phyloP scores from a whole-genome alignment of 2,329 filamentous ascomycete genomes.

The Xylariomycetidae sp. region DNA sequence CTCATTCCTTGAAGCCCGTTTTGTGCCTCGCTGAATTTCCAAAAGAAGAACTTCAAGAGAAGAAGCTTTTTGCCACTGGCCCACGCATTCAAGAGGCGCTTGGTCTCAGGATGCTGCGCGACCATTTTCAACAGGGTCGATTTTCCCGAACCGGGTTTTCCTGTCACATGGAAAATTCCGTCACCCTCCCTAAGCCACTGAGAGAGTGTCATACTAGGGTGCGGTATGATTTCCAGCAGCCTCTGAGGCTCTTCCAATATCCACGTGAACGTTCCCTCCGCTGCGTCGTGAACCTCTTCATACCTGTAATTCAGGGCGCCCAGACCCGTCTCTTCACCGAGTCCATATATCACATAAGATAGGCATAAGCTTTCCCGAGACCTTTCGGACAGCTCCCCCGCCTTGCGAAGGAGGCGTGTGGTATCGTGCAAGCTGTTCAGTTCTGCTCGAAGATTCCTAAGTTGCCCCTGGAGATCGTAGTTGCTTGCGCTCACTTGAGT shows the following conservation, averaged over 20 bases:
- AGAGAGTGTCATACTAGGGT: slow-evolving; percentile 1
- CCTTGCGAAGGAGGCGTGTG: no score
- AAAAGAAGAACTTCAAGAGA: slow-evolving; percentile 7
- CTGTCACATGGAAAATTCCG: slow-evolving; percentile 7
- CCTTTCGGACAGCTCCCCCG: no score
- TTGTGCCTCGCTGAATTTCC: slow-evolving; percentile 3
- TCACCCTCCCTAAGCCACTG: slow-evolving; percentile 5
- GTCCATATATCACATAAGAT: no score
- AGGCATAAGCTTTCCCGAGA: no score
- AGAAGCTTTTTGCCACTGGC: slow-evolving; percentile 3
- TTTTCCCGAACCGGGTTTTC: slow-evolving; percentile 6
- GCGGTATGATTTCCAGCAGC: slow-evolving; percentile 1
- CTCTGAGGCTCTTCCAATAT: slow-evolving; percentile 5
- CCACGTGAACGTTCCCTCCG: slow-evolving; percentile 4
- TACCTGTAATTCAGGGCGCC: slow-evolving; percentile 7
- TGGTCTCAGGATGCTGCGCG: slow-evolving; percentile 1
- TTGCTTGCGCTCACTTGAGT: no score
- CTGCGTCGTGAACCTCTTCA: neutral
- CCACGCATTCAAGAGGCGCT: slow-evolving; percentile 3
- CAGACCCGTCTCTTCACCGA: no score
- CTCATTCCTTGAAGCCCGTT: slow-evolving; percentile 3
- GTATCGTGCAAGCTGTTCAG: no score
- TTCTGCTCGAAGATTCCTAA: no score
- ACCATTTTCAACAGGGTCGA: slow-evolving; percentile 8
- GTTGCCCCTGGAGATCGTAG: no score